Base-by-base conservation (phyloP, 1,284 basidiomycete species). In the Paramarasmius palmivorus region DNA sequence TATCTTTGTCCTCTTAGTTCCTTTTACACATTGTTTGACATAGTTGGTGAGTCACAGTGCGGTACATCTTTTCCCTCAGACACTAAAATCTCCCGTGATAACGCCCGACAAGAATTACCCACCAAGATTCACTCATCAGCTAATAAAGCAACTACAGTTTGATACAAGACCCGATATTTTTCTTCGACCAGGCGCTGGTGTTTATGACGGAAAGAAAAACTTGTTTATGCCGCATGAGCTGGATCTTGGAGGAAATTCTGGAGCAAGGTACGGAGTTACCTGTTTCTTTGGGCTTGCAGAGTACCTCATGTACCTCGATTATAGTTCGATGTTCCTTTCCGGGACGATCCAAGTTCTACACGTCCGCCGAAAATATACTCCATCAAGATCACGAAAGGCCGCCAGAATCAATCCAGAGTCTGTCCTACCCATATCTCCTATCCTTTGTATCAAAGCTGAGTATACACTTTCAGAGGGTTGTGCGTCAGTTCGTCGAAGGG, bases 401-500 rank as follows among this genome's bases (percentile, higher is more conserved):
- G 73, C 74, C 0, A 65, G 68, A 34, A 78, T 82, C 54, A 78
- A 79, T 56, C 75, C 79, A 0, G 73, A 78, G 75, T 58, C 73
- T 15, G 76, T 17, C n/a, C n/a, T n/a, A n/a, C n/a, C 23, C 19
- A 2, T 32, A 45, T n/a, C n/a, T n/a, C n/a, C n/a, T n/a, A n/a
- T n/a, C n/a, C n/a, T n/a, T n/a, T n/a, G n/a, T n/a, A n/a, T n/a
- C n/a, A n/a, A n/a, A n/a, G n/a, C n/a, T n/a, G n/a, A n/a, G n/a
- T n/a, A n/a, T n/a, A n/a, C 10, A 12, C 38, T 55, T 12, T 12
- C 14, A 15, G 44, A 83, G 82, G 61, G 71, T 81, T 0, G 66
- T 84, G 4, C 57, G 69, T 6, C 73, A 79, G 0, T 85, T 79
- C 59, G 65, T 84, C 5, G 61, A 70, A 49, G 82, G 82, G 0